These are phyloP conservation scores for Boletus reticulatus DNA, from an alignment of 768 basidiomycete genomes.

Conservation along the genomic window DNA sequence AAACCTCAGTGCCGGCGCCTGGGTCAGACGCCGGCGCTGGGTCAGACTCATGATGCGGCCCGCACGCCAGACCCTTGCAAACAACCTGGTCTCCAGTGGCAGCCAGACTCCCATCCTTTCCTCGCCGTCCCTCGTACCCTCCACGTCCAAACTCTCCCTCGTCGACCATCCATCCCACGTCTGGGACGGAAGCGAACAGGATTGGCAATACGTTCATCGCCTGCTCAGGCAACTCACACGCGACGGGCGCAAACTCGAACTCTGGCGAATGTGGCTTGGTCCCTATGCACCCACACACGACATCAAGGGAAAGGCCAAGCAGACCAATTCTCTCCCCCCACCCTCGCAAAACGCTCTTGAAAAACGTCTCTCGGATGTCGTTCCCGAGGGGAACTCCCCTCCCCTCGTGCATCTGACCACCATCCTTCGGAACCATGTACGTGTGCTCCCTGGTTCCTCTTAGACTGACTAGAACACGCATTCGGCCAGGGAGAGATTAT, in stretches of 20 bases:
- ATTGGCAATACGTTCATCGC: conserved; percentile 58
- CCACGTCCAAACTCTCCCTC: conserved; percentile 21
- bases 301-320: conserved; percentile 40
- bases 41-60: conserved; percentile 81
- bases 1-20: conserved; percentile 59
- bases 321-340: conserved; percentile 34
- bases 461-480: conserved; percentile 8
- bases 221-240: conserved; percentile 52
- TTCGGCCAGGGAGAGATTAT: conserved; percentile 51
- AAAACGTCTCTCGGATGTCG: conserved; percentile 7
- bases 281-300: conserved; percentile 27
- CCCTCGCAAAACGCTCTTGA: conserved; percentile 6
- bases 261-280: conserved; percentile 73
- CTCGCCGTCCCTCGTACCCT: conserved; percentile 9
- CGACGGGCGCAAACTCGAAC: conserved; percentile 73
- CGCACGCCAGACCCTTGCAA: conserved; percentile 27
- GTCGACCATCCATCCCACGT: conserved; percentile 34
- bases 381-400: conserved; percentile 16
- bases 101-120: not conserved
- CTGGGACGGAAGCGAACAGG: conserved; percentile 56
- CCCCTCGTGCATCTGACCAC: conserved; percentile 44
- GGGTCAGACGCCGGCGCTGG: conserved; percentile 81
- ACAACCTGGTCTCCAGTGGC: not conserved
- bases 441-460: conserved; percentile 26
- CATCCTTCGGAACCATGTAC: conserved; percentile 59